Conservation (phyloP, 108 stramenopile species). For the Craspedostauros australis region DNA sequence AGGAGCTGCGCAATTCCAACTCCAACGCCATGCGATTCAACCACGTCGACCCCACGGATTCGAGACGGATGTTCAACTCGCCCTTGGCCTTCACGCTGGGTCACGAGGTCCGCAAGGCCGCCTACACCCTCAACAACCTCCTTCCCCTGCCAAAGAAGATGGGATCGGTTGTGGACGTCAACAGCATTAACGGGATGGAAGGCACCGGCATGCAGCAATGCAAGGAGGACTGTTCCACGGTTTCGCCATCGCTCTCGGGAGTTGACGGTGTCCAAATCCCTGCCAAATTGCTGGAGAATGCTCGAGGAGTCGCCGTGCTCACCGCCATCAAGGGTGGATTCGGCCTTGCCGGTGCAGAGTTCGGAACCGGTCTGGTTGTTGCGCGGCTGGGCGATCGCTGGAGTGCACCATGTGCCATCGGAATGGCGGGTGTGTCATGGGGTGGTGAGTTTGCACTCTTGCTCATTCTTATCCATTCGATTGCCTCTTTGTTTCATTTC, state of each 20-base stretch:
- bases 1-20: slow-evolving; percentile 58
- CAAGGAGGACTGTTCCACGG: slow-evolving; percentile 35
- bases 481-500: not conserved
- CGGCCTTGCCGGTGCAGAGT: slow-evolving; percentile 81
- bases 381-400: slow-evolving; percentile 61
- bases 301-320: slow-evolving; percentile 75
- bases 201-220: slow-evolving; percentile 27
- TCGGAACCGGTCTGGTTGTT: slow-evolving; percentile 84
- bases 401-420: slow-evolving; percentile 88
- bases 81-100: slow-evolving; percentile 87
- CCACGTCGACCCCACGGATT: slow-evolving; percentile 71
- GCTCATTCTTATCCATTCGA: slow-evolving; percentile 4
- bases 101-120: slow-evolving; percentile 86
- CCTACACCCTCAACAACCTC: slow-evolving; percentile 80
- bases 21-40: slow-evolving; percentile 81
- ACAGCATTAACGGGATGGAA: slow-evolving; percentile 19
- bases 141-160: slow-evolving; percentile 52
- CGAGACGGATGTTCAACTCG: slow-evolving; percentile 54
- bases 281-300: slow-evolving; percentile 55
- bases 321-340: slow-evolving; percentile 79
- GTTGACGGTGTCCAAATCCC: slow-evolving; percentile 82
- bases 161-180: slow-evolving; percentile 19
- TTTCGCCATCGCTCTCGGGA: slow-evolving; percentile 59
- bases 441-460: slow-evolving; percentile 38
- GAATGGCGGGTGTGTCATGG: slow-evolving; percentile 77